These are phyloP conservation scores for Porosira glacialis DNA, from an alignment of 352 stramenopile genomes.

Conservation along the genomic window DNA sequence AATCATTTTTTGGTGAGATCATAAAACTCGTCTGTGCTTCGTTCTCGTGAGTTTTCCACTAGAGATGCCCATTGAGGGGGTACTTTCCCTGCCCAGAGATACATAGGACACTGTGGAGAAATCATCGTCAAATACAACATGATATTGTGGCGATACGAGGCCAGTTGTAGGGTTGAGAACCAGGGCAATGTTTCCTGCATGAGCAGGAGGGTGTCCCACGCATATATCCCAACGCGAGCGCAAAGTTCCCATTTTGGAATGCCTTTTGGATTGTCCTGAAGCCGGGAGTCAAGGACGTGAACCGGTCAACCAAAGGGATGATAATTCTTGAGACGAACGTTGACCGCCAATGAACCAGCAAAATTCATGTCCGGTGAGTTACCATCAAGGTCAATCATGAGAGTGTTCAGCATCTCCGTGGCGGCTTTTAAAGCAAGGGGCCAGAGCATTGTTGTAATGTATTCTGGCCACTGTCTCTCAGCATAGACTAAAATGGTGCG, in stretches of 20 bases:
- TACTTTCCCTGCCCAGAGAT: slow-evolving; percentile 1
- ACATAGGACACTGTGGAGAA: slow-evolving; percentile 14
- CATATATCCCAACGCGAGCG: slow-evolving; percentile 18
- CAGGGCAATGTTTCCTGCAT: slow-evolving; percentile 32
- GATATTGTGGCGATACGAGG: slow-evolving; percentile 49
- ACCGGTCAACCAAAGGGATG: slow-evolving; percentile 19
- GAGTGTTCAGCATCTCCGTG: slow-evolving; percentile 1
- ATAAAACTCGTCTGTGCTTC: slow-evolving; percentile 7
- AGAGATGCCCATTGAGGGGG: slow-evolving; percentile 18
- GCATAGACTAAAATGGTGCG: slow-evolving; percentile 19
- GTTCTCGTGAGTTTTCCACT: neutral
- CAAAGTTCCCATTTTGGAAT: slow-evolving; percentile 34
- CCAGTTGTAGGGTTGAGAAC: slow-evolving; percentile 46
- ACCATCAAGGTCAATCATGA: slow-evolving; percentile 4
- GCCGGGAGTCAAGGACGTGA: neutral
- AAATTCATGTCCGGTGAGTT: slow-evolving; percentile 4
- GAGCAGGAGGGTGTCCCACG: slow-evolving; percentile 12
- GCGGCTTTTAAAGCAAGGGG: neutral
- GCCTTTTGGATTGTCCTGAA: neutral
- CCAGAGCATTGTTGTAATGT: slow-evolving; percentile 3
- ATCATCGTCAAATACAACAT: slow-evolving; percentile 42
- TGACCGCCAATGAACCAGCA: neutral
- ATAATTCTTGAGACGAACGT: slow-evolving; percentile 3
- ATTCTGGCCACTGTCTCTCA: neutral
- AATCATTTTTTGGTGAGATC: slow-evolving; percentile 9